Evolutionary conservation across 2,329 filamentous ascomycete genomes (phyloP), one percentile per base, ranked within the genome.

Genomic region (Venturia asperata): DNA sequence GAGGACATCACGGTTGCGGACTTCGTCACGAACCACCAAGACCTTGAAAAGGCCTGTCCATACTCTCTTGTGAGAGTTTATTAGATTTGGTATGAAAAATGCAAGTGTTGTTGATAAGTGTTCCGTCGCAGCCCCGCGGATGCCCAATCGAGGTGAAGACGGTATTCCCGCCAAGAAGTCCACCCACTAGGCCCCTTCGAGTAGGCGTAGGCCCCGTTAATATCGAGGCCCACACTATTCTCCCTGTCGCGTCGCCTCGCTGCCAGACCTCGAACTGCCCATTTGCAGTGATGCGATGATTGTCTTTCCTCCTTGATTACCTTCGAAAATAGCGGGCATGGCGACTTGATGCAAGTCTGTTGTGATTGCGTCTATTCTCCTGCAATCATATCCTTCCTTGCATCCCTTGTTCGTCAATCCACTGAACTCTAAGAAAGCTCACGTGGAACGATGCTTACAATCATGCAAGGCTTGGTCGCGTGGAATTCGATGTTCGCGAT

Each of bases 381-480:
- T 34, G 49, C 49, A 37, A 37, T 27, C 37, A n/a, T 37, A 37
- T 56, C 27, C 52, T 37, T 27, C 52, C 52, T 58, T 58, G 52
- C 52, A 19, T 37, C 52, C 37, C 30, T 27, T 58, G 52, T 37
- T 37, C 52, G 52, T 58, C 52, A 58, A 41, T 41, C 15, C 39
- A 41, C 39, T 5, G 30, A 34, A 58, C 24, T 19, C n/a, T 56
- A 37, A 11, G 9, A 27, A 58, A 34, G 27, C 30, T 37, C 52
- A 37, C 30, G 52, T 58, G 52, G 7, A 37, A n/a, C 9, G 17
- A 11, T 37, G 49, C 52, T 19, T 37, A 27, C 39, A 41, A 34
- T 15, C 9, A 41, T 10, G 39, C 30, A 37, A 56, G 52, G 52
- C 52, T 58, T 52, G 24, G 24, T 30, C 47, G n/a, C 47, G 21